phyloP scores from a whole-genome alignment of 345 rosid genomes.

The Syzygium grande region DNA sequence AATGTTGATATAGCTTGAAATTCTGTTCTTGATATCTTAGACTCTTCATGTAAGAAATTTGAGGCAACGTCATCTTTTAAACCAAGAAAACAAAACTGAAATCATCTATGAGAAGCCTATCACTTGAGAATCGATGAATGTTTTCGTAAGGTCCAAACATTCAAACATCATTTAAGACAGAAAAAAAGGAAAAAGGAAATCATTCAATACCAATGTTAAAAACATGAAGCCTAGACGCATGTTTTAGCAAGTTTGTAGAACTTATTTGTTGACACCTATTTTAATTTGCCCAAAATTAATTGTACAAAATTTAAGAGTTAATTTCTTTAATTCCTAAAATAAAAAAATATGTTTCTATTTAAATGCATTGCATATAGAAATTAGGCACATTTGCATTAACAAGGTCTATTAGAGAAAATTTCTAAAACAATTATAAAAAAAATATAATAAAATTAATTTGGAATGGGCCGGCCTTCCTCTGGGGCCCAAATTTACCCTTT shows the following conservation, averaged over 20 bases:
- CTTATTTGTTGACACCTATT: too few species aligned
- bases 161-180: not conserved
- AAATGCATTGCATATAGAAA: too few species aligned
- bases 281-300: too few species aligned
- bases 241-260: not conserved
- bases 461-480: too few species aligned
- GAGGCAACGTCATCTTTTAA: not conserved
- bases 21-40: not conserved
- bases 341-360: too few species aligned
- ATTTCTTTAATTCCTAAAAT: too few species aligned
- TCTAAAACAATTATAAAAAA: too few species aligned
- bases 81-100: not conserved
- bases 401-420: too few species aligned
- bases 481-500: too few species aligned
- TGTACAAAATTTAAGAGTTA: too few species aligned
- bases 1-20: not conserved
- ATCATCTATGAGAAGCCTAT: not conserved
- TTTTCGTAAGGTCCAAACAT: not conserved
- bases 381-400: too few species aligned
- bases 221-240: not conserved
- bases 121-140: not conserved
- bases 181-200: not conserved
- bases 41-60: not conserved
- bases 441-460: too few species aligned
- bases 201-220: not conserved